Conservation (phyloP, 768 basidiomycete genomes). For the Gelatoporia subvermispora region DNA sequence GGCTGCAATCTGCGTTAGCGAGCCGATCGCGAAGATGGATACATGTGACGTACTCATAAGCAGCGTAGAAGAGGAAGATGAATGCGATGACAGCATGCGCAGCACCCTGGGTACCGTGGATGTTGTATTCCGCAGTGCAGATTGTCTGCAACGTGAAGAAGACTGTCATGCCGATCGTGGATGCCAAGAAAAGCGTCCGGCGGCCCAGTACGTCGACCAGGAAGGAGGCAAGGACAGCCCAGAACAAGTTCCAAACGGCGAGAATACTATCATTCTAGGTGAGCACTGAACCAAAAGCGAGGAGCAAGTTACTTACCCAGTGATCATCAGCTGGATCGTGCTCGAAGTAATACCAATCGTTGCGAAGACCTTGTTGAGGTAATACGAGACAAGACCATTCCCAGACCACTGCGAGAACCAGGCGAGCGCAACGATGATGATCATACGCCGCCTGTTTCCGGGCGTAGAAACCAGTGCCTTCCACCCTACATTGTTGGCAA, state of each 20-base stretch:
- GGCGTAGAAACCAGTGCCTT: conserved; percentile 58
- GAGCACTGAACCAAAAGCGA: not conserved
- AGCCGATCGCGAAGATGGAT: not conserved
- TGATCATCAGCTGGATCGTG: conserved; percentile 71
- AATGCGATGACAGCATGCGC: conserved; percentile 75
- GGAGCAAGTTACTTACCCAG: conserved; percentile 36
- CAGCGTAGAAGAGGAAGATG: conserved; percentile 79
- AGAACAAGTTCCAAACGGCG: conserved; percentile 74
- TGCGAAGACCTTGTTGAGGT: conserved; percentile 69
- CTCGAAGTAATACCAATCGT: conserved; percentile 61
- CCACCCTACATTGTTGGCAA: conserved; percentile 60
- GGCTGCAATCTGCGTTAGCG: conserved; percentile 22
- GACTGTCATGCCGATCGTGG: conserved; percentile 52
- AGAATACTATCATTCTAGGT: conserved; percentile 39
- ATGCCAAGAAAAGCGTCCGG: conserved; percentile 64
- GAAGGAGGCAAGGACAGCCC: conserved; percentile 53
- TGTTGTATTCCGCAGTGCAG: conserved; percentile 53
- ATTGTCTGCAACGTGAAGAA: conserved; percentile 68
- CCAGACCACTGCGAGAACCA: conserved; percentile 88
- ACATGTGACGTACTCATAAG: conserved; percentile 54
- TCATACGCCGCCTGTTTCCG: conserved; percentile 74
- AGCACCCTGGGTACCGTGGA: conserved; percentile 36
- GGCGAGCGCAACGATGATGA: conserved; percentile 70
- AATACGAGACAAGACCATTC: conserved; percentile 81
- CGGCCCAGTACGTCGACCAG: conserved; percentile 65